Evolutionary conservation across 164 flowering plant genomes (phyloP), one percentile per base, ranked within the genome.

Genomic region (Cinnamomum chago): DNA sequence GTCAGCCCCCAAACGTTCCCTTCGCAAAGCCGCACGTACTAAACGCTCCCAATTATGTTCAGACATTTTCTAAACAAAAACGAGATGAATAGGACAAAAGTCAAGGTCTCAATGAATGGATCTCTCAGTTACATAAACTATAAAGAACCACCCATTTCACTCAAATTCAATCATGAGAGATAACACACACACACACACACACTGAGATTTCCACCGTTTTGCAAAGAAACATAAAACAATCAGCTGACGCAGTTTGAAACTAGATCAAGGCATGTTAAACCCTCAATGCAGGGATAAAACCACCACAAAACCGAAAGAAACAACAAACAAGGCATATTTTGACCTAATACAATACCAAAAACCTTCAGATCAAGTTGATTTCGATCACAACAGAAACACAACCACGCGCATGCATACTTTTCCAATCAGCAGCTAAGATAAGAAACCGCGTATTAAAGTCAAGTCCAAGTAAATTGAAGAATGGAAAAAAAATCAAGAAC

Each of bases 1-100:
- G 82, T 81, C 95, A 7, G 68, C 79, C 50, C 92, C 90, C 35
- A 70, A 71, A 70, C 92, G 85, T 27, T 86, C 92, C 76, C 94
- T 88, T 62, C 91, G 80, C 25, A 95, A 77, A 25, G 90, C 90
- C 5, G 95, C 95, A 15, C 92, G 87, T 22, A 93, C 99, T 73
- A 95, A 76, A 52, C 97, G 84, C 80, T 95, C 98, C 99, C 99
- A 95, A 50, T 84, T 82, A 27, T 82, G 84, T 84, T 92, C 98
- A 74, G 95, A 83, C 98, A 94, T 94, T 74, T 78, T 80, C 84
- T 85, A 52, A 20, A 47, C 71, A 18, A 62, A 11, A 2, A n/a
- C 4, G 1, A n/a, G 50, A 47, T 22, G 35, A 7, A 47, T 15
- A 27, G 47, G 15, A 27, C 15, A 11, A 65, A 28, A 65, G 35